Evolutionary conservation across 192 early-diverging fungal genomes (phyloP).

Genomic region (Anaeromyces robustus): DNA sequence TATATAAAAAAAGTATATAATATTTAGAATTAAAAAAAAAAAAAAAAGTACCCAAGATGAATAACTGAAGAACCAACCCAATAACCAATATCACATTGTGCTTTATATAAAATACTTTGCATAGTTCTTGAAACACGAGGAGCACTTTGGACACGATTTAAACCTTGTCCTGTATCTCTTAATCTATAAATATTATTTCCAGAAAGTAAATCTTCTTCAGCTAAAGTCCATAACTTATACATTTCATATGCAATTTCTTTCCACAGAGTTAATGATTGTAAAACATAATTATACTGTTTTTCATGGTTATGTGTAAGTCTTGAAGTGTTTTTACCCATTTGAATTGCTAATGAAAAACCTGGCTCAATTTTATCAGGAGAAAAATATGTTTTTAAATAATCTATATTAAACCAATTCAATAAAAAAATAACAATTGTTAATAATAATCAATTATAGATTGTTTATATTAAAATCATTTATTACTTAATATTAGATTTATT

Average conservation of each 20-base stretch:
- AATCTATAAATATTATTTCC: slow-evolving; percentile 64
- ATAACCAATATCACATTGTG: slow-evolving; percentile 54
- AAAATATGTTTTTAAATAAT: slow-evolving; percentile 60
- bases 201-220: slow-evolving; percentile 73
- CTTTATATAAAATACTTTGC: slow-evolving; percentile 77
- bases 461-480: no score
- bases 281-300: slow-evolving; percentile 83
- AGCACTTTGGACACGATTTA: slow-evolving; percentile 85
- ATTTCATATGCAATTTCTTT: slow-evolving; percentile 92
- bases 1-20: no score
- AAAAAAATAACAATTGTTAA: neutral
- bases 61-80: slow-evolving; percentile 96
- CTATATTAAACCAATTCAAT: no score
- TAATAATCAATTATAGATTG: no score
- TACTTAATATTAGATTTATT: no score
- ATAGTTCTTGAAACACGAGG: slow-evolving; percentile 67
- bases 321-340: slow-evolving; percentile 62
- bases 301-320: slow-evolving; percentile 83
- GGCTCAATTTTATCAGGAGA: slow-evolving; percentile 38
- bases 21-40: no score
- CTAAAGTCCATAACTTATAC: slow-evolving; percentile 86
- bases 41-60: slow-evolving; percentile 82
- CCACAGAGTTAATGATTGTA: slow-evolving; percentile 89
- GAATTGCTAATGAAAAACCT: slow-evolving; percentile 64
- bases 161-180: slow-evolving; percentile 90